phyloP scores from a whole-genome alignment of 2,329 filamentous ascomycete genomes.

The Penicillium aurantiogriseum region DNA sequence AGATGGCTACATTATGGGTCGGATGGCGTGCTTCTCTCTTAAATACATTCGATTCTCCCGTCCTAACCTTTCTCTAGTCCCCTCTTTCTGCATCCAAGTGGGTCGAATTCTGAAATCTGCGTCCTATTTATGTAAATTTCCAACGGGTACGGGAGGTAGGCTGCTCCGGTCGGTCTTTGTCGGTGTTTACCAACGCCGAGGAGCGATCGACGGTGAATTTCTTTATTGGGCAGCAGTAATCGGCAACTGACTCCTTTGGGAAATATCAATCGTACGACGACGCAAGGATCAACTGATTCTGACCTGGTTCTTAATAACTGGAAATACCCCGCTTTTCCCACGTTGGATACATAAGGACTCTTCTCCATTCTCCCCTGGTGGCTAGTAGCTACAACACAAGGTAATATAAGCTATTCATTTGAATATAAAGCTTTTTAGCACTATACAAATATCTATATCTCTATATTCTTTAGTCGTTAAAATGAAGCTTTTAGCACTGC shows the following conservation, averaged over 20 bases:
- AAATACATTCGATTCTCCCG: not conserved
- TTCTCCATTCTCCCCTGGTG: no score
- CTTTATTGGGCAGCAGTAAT: not conserved
- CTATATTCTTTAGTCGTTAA: no score
- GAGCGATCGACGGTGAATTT: not conserved
- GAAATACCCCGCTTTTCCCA: no score
- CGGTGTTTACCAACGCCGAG: not conserved
- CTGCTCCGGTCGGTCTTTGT: not conserved
- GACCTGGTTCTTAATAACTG: no score
- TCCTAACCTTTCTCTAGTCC: not conserved
- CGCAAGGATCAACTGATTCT: no score
- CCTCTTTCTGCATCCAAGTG: not conserved
- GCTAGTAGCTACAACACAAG: no score
- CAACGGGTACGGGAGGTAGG: not conserved
- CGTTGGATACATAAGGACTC: no score
- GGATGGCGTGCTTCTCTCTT: slow-evolving; percentile 4
- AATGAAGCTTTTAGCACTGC: no score
- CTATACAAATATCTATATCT: no score
- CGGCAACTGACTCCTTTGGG: not conserved
- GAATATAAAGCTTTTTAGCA: no score
- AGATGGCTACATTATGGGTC: slow-evolving; percentile 2
- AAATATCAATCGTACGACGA: not conserved
- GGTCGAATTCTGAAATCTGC: no score
- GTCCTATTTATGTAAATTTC: not conserved
- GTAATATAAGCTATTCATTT: no score